phyloP scores from a whole-genome alignment of 164 flowering plant genomes.

The Paratinospora sagittata region DNA sequence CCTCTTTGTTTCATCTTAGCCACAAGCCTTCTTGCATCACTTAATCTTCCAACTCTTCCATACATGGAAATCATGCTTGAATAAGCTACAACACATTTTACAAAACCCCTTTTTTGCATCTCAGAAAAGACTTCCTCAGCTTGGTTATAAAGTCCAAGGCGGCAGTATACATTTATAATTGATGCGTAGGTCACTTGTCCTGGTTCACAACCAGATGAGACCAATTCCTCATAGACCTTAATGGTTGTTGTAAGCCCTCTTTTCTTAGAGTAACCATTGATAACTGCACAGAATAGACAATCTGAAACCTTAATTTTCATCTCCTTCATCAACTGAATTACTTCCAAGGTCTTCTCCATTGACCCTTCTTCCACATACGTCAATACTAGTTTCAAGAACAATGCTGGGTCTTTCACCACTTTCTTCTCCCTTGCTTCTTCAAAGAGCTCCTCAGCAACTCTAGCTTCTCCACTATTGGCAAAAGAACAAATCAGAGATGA shows the following conservation, averaged over 20 bases:
- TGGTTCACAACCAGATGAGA: conserved; percentile 44
- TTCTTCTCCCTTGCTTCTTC: conserved; percentile 46
- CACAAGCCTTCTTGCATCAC: conserved; percentile 66
- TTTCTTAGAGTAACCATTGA: conserved; percentile 54
- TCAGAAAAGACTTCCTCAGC: conserved; percentile 52
- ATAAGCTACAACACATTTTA: conserved; percentile 78
- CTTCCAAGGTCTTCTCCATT: conserved; percentile 47
- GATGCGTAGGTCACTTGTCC: conserved; percentile 85
- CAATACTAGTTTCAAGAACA: conserved; percentile 53
- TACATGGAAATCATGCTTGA: conserved; percentile 71
- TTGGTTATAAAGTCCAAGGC: conserved; percentile 35
- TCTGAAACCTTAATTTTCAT: conserved; percentile 46
- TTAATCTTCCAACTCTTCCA: conserved; percentile 52
- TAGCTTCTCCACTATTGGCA: conserved; percentile 42
- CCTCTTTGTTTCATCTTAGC: conserved; percentile 79
- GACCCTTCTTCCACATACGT: conserved; percentile 63
- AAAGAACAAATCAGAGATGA: conserved; percentile 53
- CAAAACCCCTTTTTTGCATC: conserved; percentile 59
- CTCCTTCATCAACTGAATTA: conserved; percentile 39
- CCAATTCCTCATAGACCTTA: conserved; percentile 41
- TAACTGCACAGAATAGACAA: conserved; percentile 57
- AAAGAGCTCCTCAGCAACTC: conserved; percentile 47
- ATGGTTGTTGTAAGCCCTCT: conserved; percentile 39
- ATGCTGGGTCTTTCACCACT: conserved; percentile 52
- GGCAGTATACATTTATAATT: conserved; percentile 38